Conservation (phyloP, 176 grass and related monocot species). For the Poa annua region DNA sequence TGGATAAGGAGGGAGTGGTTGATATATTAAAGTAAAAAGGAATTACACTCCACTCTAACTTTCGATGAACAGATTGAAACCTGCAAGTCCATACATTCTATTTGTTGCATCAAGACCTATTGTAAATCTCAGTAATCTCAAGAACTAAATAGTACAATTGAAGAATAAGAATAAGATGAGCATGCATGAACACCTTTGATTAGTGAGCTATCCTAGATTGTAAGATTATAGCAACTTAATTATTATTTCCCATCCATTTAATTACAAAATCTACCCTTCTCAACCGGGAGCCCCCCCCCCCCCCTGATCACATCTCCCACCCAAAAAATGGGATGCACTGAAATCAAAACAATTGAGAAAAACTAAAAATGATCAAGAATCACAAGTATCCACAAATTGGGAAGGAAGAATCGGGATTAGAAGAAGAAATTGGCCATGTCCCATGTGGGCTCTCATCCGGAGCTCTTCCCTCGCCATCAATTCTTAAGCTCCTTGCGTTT, state of each 20-base stretch:
- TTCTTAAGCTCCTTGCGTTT: neutral
- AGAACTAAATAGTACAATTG: neutral
- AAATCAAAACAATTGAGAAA: neutral
- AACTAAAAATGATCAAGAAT: conserved; percentile 33
- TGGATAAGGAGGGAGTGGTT: too few species aligned
- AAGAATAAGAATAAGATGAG: neutral
- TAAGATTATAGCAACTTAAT: conserved; percentile 39
- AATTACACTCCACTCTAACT: too few species aligned
- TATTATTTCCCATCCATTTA: conserved; percentile 47
- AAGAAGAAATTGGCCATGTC: conserved; percentile 6
- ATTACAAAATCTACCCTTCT: conserved; percentile 53
- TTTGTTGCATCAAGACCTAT: too few species aligned
- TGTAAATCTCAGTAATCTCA: neutral
- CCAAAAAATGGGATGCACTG: conserved; percentile 43
- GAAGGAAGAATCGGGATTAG: neutral
- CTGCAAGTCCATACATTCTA: too few species aligned
- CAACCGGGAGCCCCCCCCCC: conserved; percentile 4
- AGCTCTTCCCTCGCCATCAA: neutral
- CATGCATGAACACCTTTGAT: neutral
- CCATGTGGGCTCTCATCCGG: neutral
- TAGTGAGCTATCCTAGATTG: conserved; percentile 30
- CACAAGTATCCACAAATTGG: conserved; percentile 53
- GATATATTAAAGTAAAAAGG: too few species aligned
- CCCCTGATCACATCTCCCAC: conserved; percentile 53
- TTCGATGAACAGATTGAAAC: too few species aligned